Evolutionary conservation across 2,329 filamentous ascomycete genomes (phyloP).

Genomic region (Epichloe sylvatica): DNA sequence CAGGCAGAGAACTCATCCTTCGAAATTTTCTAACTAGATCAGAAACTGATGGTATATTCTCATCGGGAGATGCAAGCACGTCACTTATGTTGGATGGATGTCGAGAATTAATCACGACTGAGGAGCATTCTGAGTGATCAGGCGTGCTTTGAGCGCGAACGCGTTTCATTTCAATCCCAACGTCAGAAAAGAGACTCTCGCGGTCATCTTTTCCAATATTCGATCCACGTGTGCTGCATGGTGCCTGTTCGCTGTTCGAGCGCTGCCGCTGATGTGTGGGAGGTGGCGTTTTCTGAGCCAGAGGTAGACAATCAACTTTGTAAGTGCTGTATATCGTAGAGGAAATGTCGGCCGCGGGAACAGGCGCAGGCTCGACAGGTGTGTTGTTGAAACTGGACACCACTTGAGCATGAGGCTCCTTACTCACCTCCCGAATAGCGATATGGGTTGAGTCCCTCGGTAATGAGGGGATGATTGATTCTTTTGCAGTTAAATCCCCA

Average conservation of each 20-base stretch:
- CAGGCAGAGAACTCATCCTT: slow-evolving; percentile 9
- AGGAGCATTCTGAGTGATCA: neutral
- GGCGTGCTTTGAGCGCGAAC: slow-evolving; percentile 2
- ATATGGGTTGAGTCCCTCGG: neutral
- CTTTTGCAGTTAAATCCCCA: neutral
- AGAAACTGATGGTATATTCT: slow-evolving; percentile 11
- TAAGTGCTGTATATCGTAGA: neutral
- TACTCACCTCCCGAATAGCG: neutral
- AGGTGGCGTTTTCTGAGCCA: neutral
- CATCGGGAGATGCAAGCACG: neutral
- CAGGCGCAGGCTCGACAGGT: neutral
- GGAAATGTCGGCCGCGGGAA: neutral
- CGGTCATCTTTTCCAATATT: neutral
- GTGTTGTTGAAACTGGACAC: neutral
- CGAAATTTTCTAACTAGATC: slow-evolving; percentile 14
- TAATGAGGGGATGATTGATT: neutral
- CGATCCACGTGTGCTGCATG: neutral
- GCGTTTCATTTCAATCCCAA: neutral
- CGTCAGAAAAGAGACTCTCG: neutral
- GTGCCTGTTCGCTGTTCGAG: slow-evolving; percentile 4
- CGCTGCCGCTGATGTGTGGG: neutral
- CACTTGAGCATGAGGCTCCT: neutral
- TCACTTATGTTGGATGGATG: slow-evolving; percentile 2
- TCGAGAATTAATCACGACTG: neutral
- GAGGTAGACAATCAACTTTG: neutral